Evolutionary conservation across 768 basidiomycete species (phyloP).

Genomic region (Leccinum longicurvipes): DNA sequence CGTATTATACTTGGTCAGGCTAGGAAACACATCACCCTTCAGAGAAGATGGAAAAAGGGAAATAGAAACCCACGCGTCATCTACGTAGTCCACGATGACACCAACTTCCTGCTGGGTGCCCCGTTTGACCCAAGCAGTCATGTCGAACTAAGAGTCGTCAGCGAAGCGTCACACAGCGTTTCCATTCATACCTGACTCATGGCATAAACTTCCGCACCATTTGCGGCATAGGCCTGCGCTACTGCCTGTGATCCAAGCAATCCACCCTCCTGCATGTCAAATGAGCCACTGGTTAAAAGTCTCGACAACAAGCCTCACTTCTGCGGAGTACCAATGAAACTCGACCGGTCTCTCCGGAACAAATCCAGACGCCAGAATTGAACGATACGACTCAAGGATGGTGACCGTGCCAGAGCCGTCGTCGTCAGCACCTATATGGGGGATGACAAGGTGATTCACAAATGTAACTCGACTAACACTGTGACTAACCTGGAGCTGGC

Average conservation of each 20-base stretch:
- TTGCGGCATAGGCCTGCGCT: conserved; percentile 63
- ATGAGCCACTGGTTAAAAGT: neutral
- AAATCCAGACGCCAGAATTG: conserved; percentile 40
- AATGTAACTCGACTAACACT: neutral
- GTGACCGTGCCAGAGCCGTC: conserved; percentile 46
- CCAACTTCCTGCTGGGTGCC: conserved; percentile 78
- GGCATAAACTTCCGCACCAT: conserved; percentile 20
- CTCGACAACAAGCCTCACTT: conserved; percentile 23
- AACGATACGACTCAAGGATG: conserved; percentile 43
- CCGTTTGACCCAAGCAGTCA: conserved; percentile 92
- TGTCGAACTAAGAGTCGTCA: conserved; percentile 67
- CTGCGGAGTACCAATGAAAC: conserved; percentile 49
- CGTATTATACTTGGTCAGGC: conserved; percentile 80
- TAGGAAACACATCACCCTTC: conserved; percentile 29
- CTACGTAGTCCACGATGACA: conserved; percentile 81
- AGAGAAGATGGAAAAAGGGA: conserved; percentile 18
- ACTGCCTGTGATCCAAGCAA: conserved; percentile 89
- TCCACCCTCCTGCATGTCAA: conserved; percentile 57
- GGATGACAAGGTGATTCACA: neutral
- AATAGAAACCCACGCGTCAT: conserved; percentile 46
- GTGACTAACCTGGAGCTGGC: conserved; percentile 62
- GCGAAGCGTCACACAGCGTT: conserved; percentile 2
- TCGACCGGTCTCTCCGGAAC: conserved; percentile 42
- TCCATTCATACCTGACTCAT: conserved; percentile 30
- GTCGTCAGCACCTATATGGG: conserved; percentile 37